Conservation (phyloP, 2,329 filamentous ascomycete genomes). For the Aureobasidium sp. region DNA sequence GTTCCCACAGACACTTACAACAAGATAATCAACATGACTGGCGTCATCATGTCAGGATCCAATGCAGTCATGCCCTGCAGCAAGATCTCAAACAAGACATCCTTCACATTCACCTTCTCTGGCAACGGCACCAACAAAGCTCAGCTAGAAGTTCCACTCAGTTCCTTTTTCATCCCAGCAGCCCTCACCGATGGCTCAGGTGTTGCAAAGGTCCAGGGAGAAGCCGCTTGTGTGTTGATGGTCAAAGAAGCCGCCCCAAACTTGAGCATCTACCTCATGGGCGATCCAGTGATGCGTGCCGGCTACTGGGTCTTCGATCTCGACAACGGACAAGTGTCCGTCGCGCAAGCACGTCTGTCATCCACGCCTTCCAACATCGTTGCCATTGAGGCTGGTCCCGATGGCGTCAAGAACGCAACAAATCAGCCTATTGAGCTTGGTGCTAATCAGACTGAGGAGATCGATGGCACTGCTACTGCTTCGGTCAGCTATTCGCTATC, state of each 20-base stretch:
- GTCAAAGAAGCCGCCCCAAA: neutral
- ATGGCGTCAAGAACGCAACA: neutral
- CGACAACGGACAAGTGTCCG: conserved; percentile 26
- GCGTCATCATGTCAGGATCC: conserved; percentile 17
- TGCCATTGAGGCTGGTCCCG: neutral
- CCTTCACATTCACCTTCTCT: conserved; percentile 23
- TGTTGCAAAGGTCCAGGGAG: conserved; percentile 15
- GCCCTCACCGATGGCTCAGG: conserved; percentile 15
- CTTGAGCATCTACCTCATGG: conserved; percentile 20
- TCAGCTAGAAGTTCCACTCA: conserved; percentile 21
- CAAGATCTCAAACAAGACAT: conserved; percentile 18
- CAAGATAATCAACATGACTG: conserved; percentile 18
- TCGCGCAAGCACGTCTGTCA: conserved; percentile 22
- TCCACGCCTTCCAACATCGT: neutral
- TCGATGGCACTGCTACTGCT: neutral
- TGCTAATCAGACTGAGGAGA: neutral
- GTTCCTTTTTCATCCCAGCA: conserved; percentile 22
- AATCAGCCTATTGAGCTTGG: neutral
- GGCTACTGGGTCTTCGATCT: conserved; percentile 30
- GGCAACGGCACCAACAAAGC: conserved; percentile 14
- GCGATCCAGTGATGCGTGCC: conserved; percentile 24
- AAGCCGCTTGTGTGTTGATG: conserved; percentile 7
- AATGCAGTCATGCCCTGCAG: conserved; percentile 17
- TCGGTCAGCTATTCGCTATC: neutral
- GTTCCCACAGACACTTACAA: conserved; percentile 19